Evolutionary conservation across 495 filamentous ascomycete genomes (phyloP).

Genomic region (Aspergillus sclerotiicarbonarius): DNA sequence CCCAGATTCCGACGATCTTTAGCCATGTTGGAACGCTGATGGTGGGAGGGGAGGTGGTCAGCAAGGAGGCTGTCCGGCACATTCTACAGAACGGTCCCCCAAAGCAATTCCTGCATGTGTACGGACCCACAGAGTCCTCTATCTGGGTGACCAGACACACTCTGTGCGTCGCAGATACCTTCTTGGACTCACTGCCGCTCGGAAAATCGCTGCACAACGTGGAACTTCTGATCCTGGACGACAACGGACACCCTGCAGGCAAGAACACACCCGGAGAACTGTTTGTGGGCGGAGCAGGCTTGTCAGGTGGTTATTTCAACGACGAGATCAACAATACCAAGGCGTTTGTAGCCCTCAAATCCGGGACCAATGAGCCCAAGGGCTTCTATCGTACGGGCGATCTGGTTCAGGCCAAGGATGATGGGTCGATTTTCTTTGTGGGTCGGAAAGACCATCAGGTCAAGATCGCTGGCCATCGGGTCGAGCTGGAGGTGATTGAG

Average conservation of each 20-base stretch:
- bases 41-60: background rate
- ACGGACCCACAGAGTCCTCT: background rate
- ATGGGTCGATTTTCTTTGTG: slow-evolving; percentile 35
- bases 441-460: slow-evolving; percentile 44
- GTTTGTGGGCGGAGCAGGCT: too few relatives aligned
- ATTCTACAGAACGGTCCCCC: background rate
- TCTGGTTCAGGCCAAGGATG: slow-evolving; percentile 23
- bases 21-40: background rate
- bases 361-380: background rate
- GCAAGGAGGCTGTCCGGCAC: background rate
- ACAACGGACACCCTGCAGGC: too few relatives aligned
- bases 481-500: slow-evolving; percentile 44
- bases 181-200: too few relatives aligned
- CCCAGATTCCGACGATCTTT: background rate
- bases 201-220: too few relatives aligned
- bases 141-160: background rate
- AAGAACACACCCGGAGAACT: too few relatives aligned
- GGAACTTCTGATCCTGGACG: too few relatives aligned
- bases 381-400: slow-evolving; percentile 19
- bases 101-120: background rate
- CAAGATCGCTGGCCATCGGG: slow-evolving; percentile 38
- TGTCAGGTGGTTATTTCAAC: too few relatives aligned
- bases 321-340: background rate
- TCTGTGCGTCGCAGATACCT: background rate
- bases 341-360: background rate